Conservation (phyloP, 2,329 filamentous ascomycete genomes). For the Claviceps fusiformis region DNA sequence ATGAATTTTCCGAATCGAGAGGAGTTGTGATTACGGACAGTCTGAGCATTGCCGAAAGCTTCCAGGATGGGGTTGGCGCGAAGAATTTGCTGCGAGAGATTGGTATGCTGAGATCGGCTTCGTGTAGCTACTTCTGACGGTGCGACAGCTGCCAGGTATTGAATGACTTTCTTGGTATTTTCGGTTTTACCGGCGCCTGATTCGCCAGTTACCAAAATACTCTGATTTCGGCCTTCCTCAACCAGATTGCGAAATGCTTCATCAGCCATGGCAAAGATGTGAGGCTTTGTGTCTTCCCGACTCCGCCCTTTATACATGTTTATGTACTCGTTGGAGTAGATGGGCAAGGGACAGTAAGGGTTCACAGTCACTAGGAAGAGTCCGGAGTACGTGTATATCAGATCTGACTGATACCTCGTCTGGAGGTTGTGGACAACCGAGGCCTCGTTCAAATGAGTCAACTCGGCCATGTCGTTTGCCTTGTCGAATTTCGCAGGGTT, state of each 20-base stretch:
- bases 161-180: constrained; percentile 98
- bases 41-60: constrained; percentile 96
- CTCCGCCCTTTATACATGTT: constrained; percentile 93
- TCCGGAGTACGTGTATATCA: constrained; percentile 97
- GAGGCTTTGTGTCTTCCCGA: constrained; percentile 87
- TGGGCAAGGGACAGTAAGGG: constrained; percentile 86
- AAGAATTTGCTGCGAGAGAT: constrained; percentile 89
- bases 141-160: constrained; percentile 91
- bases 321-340: constrained; percentile 93
- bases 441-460: constrained; percentile 94
- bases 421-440: constrained; percentile 96
- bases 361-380: constrained; percentile 95
- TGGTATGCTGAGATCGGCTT: constrained; percentile 54
- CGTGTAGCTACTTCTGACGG: constrained; percentile 61
- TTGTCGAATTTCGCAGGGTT: constrained; percentile 99
- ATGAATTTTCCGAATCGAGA: constrained; percentile 99
- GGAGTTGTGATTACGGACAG: constrained; percentile 95
- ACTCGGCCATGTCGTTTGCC: constrained; percentile 96
- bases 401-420: constrained; percentile 84
- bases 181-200: constrained; percentile 97
- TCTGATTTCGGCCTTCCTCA: constrained; percentile 91
- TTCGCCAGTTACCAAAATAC: constrained; percentile 93
- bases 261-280: constrained; percentile 96
- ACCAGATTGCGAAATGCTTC: constrained; percentile 92
- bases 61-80: constrained; percentile 94